Conservation (phyloP, 2,329 filamentous ascomycete species). For the Talaromyces atroroseus region DNA sequence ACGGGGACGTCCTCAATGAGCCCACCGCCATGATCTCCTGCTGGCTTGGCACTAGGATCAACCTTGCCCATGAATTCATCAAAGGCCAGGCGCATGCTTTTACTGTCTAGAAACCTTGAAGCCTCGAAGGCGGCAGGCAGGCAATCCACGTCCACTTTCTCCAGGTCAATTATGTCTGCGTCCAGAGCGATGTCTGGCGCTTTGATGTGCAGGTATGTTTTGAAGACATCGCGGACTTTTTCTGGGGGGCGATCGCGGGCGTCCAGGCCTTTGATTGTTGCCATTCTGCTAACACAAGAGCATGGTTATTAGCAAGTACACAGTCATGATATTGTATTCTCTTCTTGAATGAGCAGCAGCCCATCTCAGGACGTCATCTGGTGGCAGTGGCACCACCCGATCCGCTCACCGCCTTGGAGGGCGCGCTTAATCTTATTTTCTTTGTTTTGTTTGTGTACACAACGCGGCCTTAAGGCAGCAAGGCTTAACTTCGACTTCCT, state of each 20-base stretch:
- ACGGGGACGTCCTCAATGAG: slow-evolving; percentile 27
- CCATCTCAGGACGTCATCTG: background rate
- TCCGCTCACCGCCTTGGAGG: slow-evolving; percentile 23
- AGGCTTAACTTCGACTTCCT: slow-evolving; percentile 34
- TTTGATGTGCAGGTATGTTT: slow-evolving; percentile 62
- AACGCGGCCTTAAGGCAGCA: slow-evolving; percentile 22
- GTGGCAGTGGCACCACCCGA: background rate
- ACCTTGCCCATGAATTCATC: slow-evolving; percentile 24
- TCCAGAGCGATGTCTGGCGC: slow-evolving; percentile 48
- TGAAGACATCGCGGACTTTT: slow-evolving; percentile 65
- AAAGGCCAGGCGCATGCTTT: slow-evolving; percentile 27
- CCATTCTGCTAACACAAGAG: slow-evolving; percentile 20
- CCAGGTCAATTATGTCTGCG: slow-evolving; percentile 53
- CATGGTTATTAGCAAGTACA: background rate
- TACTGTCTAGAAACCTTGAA: slow-evolving; percentile 24
- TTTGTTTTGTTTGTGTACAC: slow-evolving; percentile 34
- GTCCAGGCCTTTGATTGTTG: slow-evolving; percentile 50
- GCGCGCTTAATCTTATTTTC: slow-evolving; percentile 6
- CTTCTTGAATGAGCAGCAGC: background rate
- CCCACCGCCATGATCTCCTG: slow-evolving; percentile 10
- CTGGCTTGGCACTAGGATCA: slow-evolving; percentile 10
- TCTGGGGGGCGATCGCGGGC: slow-evolving; percentile 73
- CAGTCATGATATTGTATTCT: background rate
- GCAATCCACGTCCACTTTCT: slow-evolving; percentile 31
- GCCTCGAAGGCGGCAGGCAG: slow-evolving; percentile 24